Percentiles rank a stretch among this genome's conserved stretches.
These are phyloP conservation scores for Penicillium herquei DNA, from an alignment of 495 filamentous ascomycete genomes.

Conservation along the genomic window DNA sequence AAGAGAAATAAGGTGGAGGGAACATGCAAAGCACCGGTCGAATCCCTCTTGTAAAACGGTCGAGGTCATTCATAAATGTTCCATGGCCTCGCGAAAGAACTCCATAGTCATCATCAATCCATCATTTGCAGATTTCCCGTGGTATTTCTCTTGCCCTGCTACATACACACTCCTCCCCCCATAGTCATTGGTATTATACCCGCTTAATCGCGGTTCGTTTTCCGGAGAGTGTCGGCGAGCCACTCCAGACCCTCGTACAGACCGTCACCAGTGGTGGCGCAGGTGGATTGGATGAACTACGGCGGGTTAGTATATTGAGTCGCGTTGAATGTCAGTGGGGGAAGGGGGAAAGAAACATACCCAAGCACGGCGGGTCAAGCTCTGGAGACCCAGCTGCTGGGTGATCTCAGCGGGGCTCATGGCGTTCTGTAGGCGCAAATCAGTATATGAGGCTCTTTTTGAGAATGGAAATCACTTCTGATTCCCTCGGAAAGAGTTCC, in stretches of 20 bases:
- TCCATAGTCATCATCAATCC: conserved; percentile 41
- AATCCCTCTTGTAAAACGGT: conserved; percentile 23
- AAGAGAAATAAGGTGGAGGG: conserved; percentile 41
- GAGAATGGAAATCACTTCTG: neutral
- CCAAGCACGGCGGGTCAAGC: conserved; percentile 95
- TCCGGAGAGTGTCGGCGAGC: conserved; percentile 93
- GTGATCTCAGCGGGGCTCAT: conserved; percentile 99
- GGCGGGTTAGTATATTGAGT: neutral
- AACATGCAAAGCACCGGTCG: conserved; percentile 37
- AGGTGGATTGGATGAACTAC: conserved; percentile 99
- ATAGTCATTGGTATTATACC: conserved; percentile 27
- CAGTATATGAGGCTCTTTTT: neutral
- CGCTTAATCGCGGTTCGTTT: conserved; percentile 79
- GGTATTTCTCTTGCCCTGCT: conserved; percentile 42
- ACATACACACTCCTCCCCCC: conserved; percentile 17
- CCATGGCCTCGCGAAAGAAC: conserved; percentile 31
- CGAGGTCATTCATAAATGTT: conserved; percentile 6
- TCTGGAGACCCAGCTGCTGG: conserved; percentile 99
- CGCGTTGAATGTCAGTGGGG: neutral
- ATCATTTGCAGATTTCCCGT: conserved; percentile 42
- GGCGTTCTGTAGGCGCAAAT: conserved; percentile 68
- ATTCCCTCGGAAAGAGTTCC: conserved; percentile 27
- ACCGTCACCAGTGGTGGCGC: conserved; percentile 98
- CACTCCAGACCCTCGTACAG: conserved; percentile 99
- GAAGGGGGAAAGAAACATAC: conserved; percentile 56